A percentile compares a stretch with the other conserved stretches of the same genome.
These are phyloP conservation scores for Wickerhamomyces alni DNA, from an alignment of 805 yeast genomes.

Conservation along the genomic window DNA sequence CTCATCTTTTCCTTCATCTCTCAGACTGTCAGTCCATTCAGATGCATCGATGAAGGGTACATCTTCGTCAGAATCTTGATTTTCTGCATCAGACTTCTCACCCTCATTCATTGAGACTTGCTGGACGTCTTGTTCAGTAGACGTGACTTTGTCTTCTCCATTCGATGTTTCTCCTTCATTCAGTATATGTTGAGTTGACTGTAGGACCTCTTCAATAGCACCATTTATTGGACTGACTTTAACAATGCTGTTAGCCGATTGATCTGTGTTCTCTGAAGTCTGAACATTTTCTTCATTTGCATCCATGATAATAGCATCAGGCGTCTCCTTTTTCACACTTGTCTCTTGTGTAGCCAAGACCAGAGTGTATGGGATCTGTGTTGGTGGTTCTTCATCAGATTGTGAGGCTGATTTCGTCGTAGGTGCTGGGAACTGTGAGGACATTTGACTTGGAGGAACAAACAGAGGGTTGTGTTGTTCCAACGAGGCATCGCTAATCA, in stretches of 20 bases:
- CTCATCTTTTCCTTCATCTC: background rate
- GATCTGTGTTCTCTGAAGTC: too few relatives aligned
- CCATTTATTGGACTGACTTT: too few relatives aligned
- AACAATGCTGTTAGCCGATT: too few relatives aligned
- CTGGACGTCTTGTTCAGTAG: too few relatives aligned
- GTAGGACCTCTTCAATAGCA: background rate
- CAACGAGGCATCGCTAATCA: background rate
- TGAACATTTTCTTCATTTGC: too few relatives aligned
- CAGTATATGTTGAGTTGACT: background rate
- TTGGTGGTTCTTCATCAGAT: background rate
- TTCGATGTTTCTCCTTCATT: background rate
- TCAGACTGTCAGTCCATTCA: background rate
- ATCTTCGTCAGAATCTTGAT: too few relatives aligned
- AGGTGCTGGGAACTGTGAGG: background rate
- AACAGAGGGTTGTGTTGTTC: background rate
- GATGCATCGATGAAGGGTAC: background rate
- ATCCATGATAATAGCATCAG: background rate
- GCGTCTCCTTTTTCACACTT: background rate
- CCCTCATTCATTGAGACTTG: too few relatives aligned
- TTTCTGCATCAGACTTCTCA: too few relatives aligned
- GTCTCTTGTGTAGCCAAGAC: background rate
- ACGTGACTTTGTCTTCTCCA: too few relatives aligned
- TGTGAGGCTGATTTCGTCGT: background rate
- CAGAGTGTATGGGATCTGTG: background rate
- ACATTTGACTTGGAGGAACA: background rate